Conservation (phyloP, 1,284 basidiomycete species). For the Stygiomarasmius scandens region DNA sequence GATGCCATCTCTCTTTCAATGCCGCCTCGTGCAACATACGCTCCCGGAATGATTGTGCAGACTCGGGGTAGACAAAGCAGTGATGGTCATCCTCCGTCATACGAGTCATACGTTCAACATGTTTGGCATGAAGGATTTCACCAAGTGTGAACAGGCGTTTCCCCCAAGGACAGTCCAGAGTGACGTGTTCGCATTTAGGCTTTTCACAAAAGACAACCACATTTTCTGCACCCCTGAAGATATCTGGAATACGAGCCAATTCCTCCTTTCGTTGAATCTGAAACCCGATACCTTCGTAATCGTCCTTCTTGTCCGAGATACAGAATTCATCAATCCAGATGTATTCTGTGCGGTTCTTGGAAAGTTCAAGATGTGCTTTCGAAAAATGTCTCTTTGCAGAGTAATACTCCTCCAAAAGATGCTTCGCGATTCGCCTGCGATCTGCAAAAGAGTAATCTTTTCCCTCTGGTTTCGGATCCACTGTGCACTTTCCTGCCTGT, state of each 20-base stretch:
- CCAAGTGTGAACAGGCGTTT: slow-evolving; percentile 20
- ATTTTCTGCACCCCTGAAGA: slow-evolving; percentile 21
- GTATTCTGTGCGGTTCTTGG: slow-evolving; percentile 15
- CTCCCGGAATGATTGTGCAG: slow-evolving; percentile 19
- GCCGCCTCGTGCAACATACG: slow-evolving; percentile 21
- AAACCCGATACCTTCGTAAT: slow-evolving; percentile 11
- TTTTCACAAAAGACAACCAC: slow-evolving; percentile 28
- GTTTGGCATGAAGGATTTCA: slow-evolving; percentile 9
- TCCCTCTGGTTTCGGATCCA: too few relatives aligned
- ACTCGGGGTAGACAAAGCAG: background rate
- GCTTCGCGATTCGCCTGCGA: background rate
- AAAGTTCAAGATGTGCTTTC: background rate
- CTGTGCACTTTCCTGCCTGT: too few relatives aligned
- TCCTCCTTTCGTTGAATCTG: slow-evolving; percentile 15
- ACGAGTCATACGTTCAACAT: background rate
- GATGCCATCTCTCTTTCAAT: slow-evolving; percentile 23
- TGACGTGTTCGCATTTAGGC: slow-evolving; percentile 23
- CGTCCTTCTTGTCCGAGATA: slow-evolving; percentile 15
- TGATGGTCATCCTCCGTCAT: background rate
- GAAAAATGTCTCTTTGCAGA: background rate
- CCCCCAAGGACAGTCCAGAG: slow-evolving; percentile 16
- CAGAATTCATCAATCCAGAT: slow-evolving; percentile 31
- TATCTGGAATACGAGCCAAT: slow-evolving; percentile 25
- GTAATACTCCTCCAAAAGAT: slow-evolving; percentile 2
- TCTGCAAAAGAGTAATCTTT: too few relatives aligned